Conservation (phyloP, 805 yeast species). For the Torulaspora gathmanii region DNA sequence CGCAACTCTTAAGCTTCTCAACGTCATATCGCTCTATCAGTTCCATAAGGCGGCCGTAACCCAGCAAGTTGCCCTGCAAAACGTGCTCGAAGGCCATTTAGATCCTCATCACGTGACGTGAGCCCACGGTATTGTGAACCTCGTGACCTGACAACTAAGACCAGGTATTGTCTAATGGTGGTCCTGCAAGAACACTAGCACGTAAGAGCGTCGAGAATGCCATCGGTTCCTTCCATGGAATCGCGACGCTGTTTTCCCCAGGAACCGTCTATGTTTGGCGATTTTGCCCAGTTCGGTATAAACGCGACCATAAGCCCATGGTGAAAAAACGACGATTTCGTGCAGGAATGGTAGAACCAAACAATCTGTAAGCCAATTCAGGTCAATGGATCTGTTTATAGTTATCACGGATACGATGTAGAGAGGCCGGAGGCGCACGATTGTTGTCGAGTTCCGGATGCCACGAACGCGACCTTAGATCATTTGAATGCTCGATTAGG, state of each 20-base stretch:
- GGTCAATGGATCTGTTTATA: neutral
- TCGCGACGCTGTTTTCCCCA: neutral
- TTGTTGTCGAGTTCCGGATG: neutral
- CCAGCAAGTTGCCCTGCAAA: neutral
- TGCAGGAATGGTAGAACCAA: neutral
- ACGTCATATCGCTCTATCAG: neutral
- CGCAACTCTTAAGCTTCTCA: neutral
- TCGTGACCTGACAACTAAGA: neutral
- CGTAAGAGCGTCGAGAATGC: neutral
- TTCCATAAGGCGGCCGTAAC: neutral
- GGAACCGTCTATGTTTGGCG: neutral
- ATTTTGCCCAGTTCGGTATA: constrained; percentile 7
- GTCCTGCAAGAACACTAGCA: neutral
- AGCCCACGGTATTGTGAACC: neutral
- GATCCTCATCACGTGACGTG: neutral
- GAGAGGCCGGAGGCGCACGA: neutral
- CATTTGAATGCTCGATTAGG: constrained; percentile 16
- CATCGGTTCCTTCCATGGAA: neutral
- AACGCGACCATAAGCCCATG: neutral
- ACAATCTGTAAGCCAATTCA: constrained; percentile 5
- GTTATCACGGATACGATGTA: constrained; percentile 1
- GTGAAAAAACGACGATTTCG: constrained; percentile 1
- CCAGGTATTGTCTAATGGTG: neutral
- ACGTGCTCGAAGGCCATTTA: neutral
- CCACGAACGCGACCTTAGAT: constrained; percentile 12